phyloP scores from a whole-genome alignment of 305 asterid species.

The Fraxinus sp. region DNA sequence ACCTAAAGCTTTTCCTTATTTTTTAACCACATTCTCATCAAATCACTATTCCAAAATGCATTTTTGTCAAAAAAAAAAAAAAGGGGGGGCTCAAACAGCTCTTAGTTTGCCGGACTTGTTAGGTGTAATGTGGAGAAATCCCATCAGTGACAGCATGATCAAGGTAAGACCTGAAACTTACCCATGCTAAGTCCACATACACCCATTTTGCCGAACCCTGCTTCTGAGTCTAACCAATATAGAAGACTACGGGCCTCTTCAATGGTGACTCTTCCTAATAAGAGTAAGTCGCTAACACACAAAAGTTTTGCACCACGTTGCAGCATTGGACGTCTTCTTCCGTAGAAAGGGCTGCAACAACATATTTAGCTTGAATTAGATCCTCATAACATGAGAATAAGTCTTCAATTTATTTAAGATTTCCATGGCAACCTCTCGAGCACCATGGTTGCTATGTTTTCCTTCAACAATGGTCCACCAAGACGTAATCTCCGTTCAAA shows the following conservation, averaged over 20 bases:
- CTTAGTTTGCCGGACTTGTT: not conserved
- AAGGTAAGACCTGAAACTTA: conserved; percentile 33
- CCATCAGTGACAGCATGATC: not conserved
- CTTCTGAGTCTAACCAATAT: conserved; percentile 86
- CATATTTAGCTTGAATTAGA: conserved; percentile 20
- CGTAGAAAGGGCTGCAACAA: conserved; percentile 88
- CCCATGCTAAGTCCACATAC: conserved; percentile 99
- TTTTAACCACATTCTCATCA: not conserved
- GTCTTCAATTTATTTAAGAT: conserved; percentile 17
- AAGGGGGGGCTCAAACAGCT: not conserved
- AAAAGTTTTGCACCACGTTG: conserved; percentile 92
- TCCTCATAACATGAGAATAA: conserved; percentile 11
- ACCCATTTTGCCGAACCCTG: conserved; percentile 95
- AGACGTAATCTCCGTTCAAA: conserved; percentile 94
- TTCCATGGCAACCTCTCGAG: conserved; percentile 72
- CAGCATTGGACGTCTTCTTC: conserved; percentile 89
- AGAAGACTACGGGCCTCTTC: conserved; percentile 94
- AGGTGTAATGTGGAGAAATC: conserved; percentile 5
- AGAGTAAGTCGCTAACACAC: conserved; percentile 91
- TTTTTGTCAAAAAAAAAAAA: not conserved
- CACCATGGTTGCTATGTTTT: conserved; percentile 97
- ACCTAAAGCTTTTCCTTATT: not conserved
- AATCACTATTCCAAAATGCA: not conserved
- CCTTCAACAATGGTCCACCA: conserved; percentile 88
- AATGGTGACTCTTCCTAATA: conserved; percentile 91